Evolutionary conservation across 345 rosid species (phyloP), one percentile per base, ranked within the genome.

Genomic region (Melastoma malabathricum): DNA sequence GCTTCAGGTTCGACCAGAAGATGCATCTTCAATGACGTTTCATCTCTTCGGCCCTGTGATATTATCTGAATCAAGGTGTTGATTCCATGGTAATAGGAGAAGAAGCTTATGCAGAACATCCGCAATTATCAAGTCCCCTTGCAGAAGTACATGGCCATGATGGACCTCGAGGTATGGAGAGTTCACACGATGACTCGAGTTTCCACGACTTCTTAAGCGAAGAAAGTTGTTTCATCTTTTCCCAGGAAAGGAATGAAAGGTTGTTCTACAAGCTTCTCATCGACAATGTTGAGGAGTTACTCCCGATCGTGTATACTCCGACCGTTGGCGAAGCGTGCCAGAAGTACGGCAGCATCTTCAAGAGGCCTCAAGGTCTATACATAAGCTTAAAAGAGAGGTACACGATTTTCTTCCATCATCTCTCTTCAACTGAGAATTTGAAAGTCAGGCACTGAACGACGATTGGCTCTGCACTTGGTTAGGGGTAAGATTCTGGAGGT

Each of bases 91-190:
- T n/a, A n/a, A n/a, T n/a, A 92, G 94, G 83, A 79, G 80, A 75
- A 59, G 72, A 80, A 57, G 53, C 9, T 87, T 68, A 78, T 92
- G 93, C 80, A 74, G 46, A 84, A 67, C 60, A 81, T 92, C 54
- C 95, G 95, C 18, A 78, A 81, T 52, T 92, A 84, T 54, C 34
- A 79, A 52, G 89, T 87, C 71, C 97, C 97, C 23, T 49, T 92
- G 51, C 98, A 92, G 43, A 81, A 84, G 52, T 92, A 87, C 63
- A 68, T 87, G 65, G 95, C 96, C 31, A 73, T 92, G 80, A 81
- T 87, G 95, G 98, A 87, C 67, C 98, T 92, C 51, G 96, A 92
- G 88, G 96, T 89, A 50, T n/a, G n/a, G n/a, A n/a, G n/a, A n/a
- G n/a, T n/a, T n/a, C n/a, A n/a, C n/a, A n/a, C n/a, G n/a, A n/a